Base-by-base conservation (phyloP, 2,329 filamentous ascomycete genomes). In the Verticillium tricorpus region DNA sequence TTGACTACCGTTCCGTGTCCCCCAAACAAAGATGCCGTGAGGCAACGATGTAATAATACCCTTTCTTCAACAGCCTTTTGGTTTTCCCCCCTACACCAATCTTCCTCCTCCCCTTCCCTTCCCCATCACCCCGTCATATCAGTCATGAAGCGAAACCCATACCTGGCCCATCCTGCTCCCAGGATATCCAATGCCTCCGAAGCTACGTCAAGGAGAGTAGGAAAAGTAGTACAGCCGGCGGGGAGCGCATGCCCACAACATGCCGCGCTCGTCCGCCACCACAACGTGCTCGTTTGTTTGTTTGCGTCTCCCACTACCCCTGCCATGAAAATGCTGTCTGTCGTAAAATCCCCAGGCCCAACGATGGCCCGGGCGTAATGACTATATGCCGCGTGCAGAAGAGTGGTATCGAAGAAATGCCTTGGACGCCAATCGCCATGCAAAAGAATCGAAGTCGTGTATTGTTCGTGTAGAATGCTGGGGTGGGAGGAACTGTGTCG, bases 401-500 rank as follows among this genome's bases (percentile, higher is more conserved):
- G 66, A 68, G 68, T 56, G 61, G 58, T 60, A 64, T 66, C 58
- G 62, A 65, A 60, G 60, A 68, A 72, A 77, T 74, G 73, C 75
- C 74, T 67, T 69, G 73, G 57, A 58, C 57, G 57, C 57, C 57
- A 40, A 58, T 52, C 72, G 75, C 76, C 73, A 78, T 79, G 76
- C 76, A 25, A 25, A 75, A 62, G 67, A 60, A 58, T 57, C 61
- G 45, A 61, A 62, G 64, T 63, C 62, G 64, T 62, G 63, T 68
- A 66, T 70, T 66, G 45, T 31, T 35, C 32, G 52, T 62, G 37
- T 8, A 31, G 35, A 60, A 59, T 58, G 52, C 56, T n/a, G 59
- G 62, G 34, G 28, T 28, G 25, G 57, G 37, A n/a, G n/a, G 39
- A 45, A 52, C 5, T 52, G 19, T 19, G 19, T 19, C 22, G 45